Evolutionary conservation across 2,329 filamentous ascomycete species (phyloP), one percentile per base, ranked within the genome.

Genomic region (Hawksworthiomyces lignivorus): DNA sequence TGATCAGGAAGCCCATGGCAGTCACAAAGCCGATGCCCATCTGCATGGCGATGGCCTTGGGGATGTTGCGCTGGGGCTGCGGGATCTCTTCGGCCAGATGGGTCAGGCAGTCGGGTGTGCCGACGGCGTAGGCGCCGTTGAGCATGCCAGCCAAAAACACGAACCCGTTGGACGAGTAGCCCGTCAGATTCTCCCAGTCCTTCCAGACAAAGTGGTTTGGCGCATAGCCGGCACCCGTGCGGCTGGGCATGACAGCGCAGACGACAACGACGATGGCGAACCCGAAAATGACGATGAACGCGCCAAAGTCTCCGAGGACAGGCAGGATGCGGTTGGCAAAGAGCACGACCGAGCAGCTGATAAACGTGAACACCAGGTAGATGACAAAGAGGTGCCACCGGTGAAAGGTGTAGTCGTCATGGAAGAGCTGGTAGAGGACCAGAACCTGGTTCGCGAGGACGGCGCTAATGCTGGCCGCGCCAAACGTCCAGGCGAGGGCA

Each of bases 61-160:
- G 77, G 1, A 78, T 63, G 46, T 77, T 77, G 19, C 62, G 58
- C 36, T 62, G 60, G 0, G 71, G 69, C 31, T 63, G 47, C 0
- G 67, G 77, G 30, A 82, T 80, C 56, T 84, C 80, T 56, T 84
- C 80, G 0, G 77, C 73, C 30, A 83, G 56, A 54, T 84, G 81
- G 2, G 74, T 75, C 1, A 77, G 73, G 36, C 77, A 75, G 53
- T 86, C 82, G 0, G 79, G 75, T 1, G 76, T 75, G 7, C 80
- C 82, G 10, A 85, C 74, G 33, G 75, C 73, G 54, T 77, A 86
- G 4, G 81, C 81, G 10, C 80, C 82, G 51, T 86, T 86, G n/a
- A 65, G 57, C 63, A 66, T 66, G 2, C 63, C 63, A 0, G 57
- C 54, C 4, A 62, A 52, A 36, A 68, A 68, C 2, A 67, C 63